Evolutionary conservation across 2,329 filamentous ascomycete genomes (phyloP), one percentile per base, ranked within the genome.

Genomic region (Dothiorella sarmentorum): DNA sequence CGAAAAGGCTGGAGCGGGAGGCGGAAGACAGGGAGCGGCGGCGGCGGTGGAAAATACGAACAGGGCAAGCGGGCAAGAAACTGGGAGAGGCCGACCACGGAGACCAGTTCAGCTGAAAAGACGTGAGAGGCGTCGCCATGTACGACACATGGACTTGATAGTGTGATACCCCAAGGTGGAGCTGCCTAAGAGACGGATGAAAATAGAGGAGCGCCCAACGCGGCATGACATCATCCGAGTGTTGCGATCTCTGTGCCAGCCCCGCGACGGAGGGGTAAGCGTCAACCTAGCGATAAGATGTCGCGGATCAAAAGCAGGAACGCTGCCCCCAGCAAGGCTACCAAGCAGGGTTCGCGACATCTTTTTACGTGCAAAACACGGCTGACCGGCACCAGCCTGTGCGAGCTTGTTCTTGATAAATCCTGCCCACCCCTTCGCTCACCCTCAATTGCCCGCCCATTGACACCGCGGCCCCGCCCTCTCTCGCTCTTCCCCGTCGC

Each of bases 91-190:
- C 82, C 35, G 74, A 76, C 61, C 74, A 76, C 61, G 75, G 75
- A 0, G 87, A 90, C 71, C 85, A 88, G 61, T 90, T 90, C 63
- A 86, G 82, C 62, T 85, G 70, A 77, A 53, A 38, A 20, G 35
- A 53, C 49, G 49, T 29, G 33, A 18, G 49, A 53, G 49, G 49
- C 49, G 49, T 40, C 49, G 20, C 24, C 49, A 42, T 40, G 49
- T 53, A 24, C 35, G 49, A 53, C 49, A 53, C 35, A 40, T 40
- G 11, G 35, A 53, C 6, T n/a, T n/a, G n/a, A 26, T 29, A 53
- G 49, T 35, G 49, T 40, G 49, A 53, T 53, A 53, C 38, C 53
- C 49, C 49, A 13, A 22, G 47, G 13, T 24, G n/a, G 33, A 40
- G 49, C n/a, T n/a, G 15, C 15, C 10, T 31, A 31, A 13, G 29